Evolutionary conservation across 1,284 basidiomycete species (phyloP).

Genomic region (Lignosus rhinocerotis): DNA sequence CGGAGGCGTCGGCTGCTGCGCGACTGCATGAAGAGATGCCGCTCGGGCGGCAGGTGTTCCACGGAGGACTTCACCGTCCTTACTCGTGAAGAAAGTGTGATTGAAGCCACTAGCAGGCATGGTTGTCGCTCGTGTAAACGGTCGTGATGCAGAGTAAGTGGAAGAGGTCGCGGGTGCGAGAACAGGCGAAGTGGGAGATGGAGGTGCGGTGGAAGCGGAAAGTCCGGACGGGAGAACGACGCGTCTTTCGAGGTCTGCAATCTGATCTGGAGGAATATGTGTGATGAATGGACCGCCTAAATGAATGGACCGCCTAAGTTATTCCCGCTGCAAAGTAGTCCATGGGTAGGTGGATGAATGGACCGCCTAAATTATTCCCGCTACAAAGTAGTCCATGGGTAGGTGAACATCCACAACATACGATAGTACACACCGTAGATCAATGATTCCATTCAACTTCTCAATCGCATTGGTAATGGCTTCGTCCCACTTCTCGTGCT

Average conservation of each 20-base stretch:
- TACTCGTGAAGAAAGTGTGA: conserved; percentile 9
- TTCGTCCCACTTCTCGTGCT: conserved; percentile 25
- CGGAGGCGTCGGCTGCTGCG: not conserved
- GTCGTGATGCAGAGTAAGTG: not conserved
- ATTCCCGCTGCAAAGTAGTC: not conserved
- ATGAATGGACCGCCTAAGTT: too few species aligned
- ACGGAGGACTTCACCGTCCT: conserved; percentile 13
- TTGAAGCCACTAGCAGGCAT: conserved; percentile 19
- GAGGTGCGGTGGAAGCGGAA: conserved; percentile 11
- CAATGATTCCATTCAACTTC: conserved; percentile 21
- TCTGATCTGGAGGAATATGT: conserved; percentile 39
- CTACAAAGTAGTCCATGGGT: not conserved
- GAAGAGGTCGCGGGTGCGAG: too few species aligned
- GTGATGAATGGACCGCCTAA: conserved; percentile 34
- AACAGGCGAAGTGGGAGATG: conserved; percentile 14
- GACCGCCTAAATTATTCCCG: conserved; percentile 21
- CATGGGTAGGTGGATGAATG: conserved; percentile 23
- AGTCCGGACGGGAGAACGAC: conserved; percentile 35
- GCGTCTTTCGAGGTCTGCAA: conserved; percentile 43
- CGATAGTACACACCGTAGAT: conserved; percentile 20
- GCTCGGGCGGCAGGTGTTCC: conserved; percentile 19
- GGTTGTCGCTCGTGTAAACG: conserved; percentile 14
- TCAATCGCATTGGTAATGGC: conserved; percentile 25
- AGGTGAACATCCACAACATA: conserved; percentile 1
- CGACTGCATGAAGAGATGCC: conserved; percentile 12